These are phyloP conservation scores for Diaporthe nobilis DNA, from an alignment of 2,329 filamentous ascomycete species.

Conservation along the genomic window DNA sequence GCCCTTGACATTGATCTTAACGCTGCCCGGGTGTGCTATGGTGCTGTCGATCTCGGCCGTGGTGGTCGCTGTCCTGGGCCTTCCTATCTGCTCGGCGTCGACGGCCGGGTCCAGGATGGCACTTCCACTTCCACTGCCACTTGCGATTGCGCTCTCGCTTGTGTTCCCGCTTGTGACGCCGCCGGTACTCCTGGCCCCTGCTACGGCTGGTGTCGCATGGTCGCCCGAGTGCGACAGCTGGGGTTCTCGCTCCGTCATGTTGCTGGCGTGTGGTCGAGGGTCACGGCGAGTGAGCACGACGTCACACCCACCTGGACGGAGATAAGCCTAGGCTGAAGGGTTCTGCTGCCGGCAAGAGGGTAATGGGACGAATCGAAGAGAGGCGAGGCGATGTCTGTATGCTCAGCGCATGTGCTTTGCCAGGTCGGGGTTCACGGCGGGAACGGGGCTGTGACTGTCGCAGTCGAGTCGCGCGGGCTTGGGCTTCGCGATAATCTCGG, in stretches of 20 bases:
- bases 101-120: constrained; percentile 29
- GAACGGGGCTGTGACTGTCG: background rate
- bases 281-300: background rate
- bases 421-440: background rate
- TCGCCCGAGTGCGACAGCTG: constrained; percentile 18
- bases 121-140: background rate
- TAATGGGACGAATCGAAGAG: background rate
- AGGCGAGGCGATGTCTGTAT: background rate
- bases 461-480: constrained; percentile 10
- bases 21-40: constrained; percentile 75
- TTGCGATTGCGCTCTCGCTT: background rate
- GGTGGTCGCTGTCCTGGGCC: constrained; percentile 60
- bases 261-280: background rate
- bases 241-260: constrained; percentile 25
- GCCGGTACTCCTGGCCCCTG: background rate
- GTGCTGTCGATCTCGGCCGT: constrained; percentile 72
- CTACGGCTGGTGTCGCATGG: background rate
- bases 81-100: constrained; percentile 39
- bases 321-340: background rate
- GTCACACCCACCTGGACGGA: background rate
- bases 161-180: background rate
- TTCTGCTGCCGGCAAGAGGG: background rate
- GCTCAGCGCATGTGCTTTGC: constrained; percentile 21
- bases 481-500: constrained; percentile 2
- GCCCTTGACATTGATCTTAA: constrained; percentile 96